Base-by-base conservation (phyloP, 2,329 filamentous ascomycete genomes). In the Didymella lethalis region DNA sequence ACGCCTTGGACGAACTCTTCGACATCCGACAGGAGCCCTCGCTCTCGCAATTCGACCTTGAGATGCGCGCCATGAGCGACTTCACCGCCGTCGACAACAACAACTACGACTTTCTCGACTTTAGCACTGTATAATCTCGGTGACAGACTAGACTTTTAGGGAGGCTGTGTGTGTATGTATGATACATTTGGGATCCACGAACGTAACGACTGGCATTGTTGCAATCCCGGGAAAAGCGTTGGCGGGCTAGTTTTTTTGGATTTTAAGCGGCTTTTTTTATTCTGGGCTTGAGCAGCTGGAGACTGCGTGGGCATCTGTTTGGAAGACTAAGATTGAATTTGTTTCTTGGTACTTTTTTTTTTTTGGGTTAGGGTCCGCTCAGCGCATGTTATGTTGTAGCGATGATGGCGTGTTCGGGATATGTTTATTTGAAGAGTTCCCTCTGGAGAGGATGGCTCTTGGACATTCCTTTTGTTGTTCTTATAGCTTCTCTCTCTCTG, bases 11-110 rank as follows among this genome's bases (percentile, higher is more conserved):
- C 2, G 72, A 76, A 12, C 61, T 77, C 12, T 77, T 77, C 59
- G 65, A 69, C 54, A 61, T 65, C 1, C 62, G 74, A 34, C 70
- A 70, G 3, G 73, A 76, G 34, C 68, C 58, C 45, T 65, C 69
- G 5, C 75, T 70, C 55, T 76, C 75, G 18, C 74, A 76, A 25
- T 77, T 76, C 38, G 75, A 77, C 20, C 71, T 77, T 20, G 75
- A 76, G 63, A 75, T 77, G 73, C 75, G 76, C 56, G 75, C 75
- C 1, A 75, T 77, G 69, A 65, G 66, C 46, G 74, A 76, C 12
- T 75, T 74, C 46, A 66, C 71, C 20, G 70, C 67, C 7, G 52
- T 73, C 11, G 74, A 77, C 54, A 63, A 64, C 11, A 63, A 58
- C 29, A 64, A 61, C 12, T 77, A 73, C 59, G 73, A 76, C 48